Evolutionary conservation across 225 moss, liverwort and hornwort species (phyloP), one percentile per base, ranked within the genome.

Genomic region (Pleurozium schreberi): DNA sequence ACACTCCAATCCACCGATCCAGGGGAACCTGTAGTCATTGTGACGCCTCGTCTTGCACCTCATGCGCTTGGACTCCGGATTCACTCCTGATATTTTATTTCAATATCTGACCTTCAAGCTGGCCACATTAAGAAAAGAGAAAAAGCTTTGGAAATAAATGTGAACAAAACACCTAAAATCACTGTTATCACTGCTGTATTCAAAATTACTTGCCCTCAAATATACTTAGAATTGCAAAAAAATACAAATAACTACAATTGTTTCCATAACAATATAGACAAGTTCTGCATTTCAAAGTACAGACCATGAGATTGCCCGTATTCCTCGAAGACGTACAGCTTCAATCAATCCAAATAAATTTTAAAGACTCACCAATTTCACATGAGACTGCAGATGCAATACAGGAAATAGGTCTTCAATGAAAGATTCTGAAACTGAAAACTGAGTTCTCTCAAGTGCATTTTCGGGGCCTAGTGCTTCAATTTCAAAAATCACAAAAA

Each of bases 1-100:
- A 94, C 94, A 90, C 89, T 93, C 94, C 94, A 94, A 82, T 94
- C 94, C 84, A 94, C 92, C 61, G 93, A 93, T 93, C 92, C 94
- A 87, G 89, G 81, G 45, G 92, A 83, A 87, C 88, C 90, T 73
- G 92, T 82, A 84, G 93, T 83, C 94, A 94, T 94, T 87, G 86
- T 93, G 92, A 67, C 89, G 75, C 69, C 90, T 86, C 86, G 85
- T 68, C 75, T 88, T 84, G 88, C 89, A 91, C 92, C 87, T 92
- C 94, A 92, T 90, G 84, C 92, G 88, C 94, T 85, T 88, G 47
- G 79, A 61, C 84, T 83, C 88, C 55, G 26, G 36, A 83, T 13
- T 91, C 88, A 89, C 86, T 75, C 75, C 75, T 50, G 75, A 33
- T 75, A 34, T 30, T 49, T 8, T 50, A 75, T 11, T 75, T 34